Evolutionary conservation across 2,329 filamentous ascomycete species (phyloP).

Genomic region (Diaporthe velutina): DNA sequence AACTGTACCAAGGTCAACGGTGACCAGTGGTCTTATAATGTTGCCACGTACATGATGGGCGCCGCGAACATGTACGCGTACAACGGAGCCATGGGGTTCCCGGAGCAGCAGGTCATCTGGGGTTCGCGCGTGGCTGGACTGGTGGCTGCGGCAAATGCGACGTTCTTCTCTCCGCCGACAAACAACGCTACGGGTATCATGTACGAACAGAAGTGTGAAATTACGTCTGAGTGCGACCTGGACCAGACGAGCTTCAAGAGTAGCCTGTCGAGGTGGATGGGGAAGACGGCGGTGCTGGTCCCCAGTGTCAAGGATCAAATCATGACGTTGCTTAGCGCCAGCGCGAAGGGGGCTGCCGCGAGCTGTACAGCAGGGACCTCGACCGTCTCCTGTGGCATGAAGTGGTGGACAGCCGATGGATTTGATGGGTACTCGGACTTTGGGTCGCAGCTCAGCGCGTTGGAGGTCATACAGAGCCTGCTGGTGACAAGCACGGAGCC

Average conservation of each 20-base stretch:
- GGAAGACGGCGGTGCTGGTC: conserved; percentile 52
- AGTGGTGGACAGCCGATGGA: conserved; percentile 62
- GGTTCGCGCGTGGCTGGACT: conserved; percentile 63
- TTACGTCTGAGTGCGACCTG: conserved; percentile 61
- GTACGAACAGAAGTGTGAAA: conserved; percentile 67
- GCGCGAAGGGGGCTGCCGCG: conserved; percentile 54
- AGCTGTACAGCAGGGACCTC: conserved; percentile 61
- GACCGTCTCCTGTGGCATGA: conserved; percentile 67
- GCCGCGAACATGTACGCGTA: conserved; percentile 58
- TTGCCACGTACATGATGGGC: conserved; percentile 60
- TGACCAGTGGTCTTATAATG: conserved; percentile 65
- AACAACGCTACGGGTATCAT: conserved; percentile 54
- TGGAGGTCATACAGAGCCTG: conserved; percentile 50
- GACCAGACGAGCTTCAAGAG: conserved; percentile 71
- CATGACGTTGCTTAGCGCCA: conserved; percentile 51
- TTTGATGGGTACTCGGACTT: conserved; percentile 52
- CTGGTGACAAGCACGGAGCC: conserved; percentile 41
- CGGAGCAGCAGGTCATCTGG: conserved; percentile 55
- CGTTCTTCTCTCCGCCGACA: conserved; percentile 60
- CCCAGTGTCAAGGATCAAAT: conserved; percentile 52
- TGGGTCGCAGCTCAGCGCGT: conserved; percentile 51
- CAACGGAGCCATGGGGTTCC: conserved; percentile 42
- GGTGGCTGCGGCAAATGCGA: conserved; percentile 55
- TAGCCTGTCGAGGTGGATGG: conserved; percentile 66
- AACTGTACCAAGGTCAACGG: conserved; percentile 59